Base-by-base conservation (phyloP, 495 filamentous ascomycete genomes). In the Neurospora intermedia region DNA sequence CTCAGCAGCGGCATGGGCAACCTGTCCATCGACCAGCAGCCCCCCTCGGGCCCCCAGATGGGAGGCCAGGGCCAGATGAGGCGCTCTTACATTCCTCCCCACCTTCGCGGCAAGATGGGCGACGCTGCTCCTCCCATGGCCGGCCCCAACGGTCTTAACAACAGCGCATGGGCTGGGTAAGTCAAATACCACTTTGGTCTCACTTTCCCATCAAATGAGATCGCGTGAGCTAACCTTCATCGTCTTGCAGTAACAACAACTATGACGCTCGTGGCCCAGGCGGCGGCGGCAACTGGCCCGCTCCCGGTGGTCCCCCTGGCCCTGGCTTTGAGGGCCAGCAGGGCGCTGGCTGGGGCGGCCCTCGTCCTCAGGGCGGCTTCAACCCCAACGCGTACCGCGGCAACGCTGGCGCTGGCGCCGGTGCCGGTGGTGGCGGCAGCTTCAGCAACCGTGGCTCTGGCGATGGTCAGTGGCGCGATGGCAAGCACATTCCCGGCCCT, bases 21-120 rank as follows among this genome's bases (percentile, higher is more conserved):
- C 81, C 86, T 97, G 79, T 91, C 87, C 81, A 86, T 97, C 76
- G 88, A 78, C 69, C 73, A 72, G 39, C 73, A 72, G 42, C 73
- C 91, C 69, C 75, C 91, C 86, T 77, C 74, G 70, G 89, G 91
- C 80, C 88, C 93, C 81, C 91, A 92, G 78, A 84, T 84, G 31
- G 74, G 59, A 10, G 70, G 74, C 73, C 82, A 84, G 76, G 87
- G 86, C 74, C 76, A 80, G 42, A 78, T 79, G 62, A 83, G 83
- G 70, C 92, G 92, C 77, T 90, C 96, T 69, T 99, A 99, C 86
- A 97, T 98, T 80, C 96, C 96, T 77, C 96, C 96, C 81, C 96
- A 99, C 81, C 90, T 97, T 82, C 92, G 96, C 80, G 85, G 84
- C 76, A 88, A 88, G 80, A 84, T 84, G 79, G 83, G 75, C 76